A percentile compares a stretch with the other conserved stretches of the same genome.
Conservation (phyloP, 2,329 filamentous ascomycete genomes). For the Venturia pyrina region DNA sequence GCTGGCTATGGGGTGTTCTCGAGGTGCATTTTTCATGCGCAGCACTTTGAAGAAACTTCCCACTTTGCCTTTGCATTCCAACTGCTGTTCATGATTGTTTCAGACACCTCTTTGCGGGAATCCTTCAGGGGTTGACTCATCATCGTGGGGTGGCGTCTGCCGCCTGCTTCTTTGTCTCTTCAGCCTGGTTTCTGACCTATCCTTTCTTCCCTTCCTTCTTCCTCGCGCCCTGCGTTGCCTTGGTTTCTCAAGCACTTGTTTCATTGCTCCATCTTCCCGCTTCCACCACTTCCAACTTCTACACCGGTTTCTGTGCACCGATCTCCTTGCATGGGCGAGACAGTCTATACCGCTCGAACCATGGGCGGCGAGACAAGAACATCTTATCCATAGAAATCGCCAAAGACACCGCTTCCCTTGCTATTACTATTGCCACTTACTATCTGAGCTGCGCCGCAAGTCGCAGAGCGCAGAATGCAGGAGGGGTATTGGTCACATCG, state of each 20-base stretch:
- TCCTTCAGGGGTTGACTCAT: background rate
- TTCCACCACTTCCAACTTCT: background rate
- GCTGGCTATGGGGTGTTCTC: background rate
- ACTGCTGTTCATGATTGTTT: background rate
- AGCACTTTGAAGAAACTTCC: background rate
- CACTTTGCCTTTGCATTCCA: background rate
- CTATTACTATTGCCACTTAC: background rate
- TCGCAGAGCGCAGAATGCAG: background rate
- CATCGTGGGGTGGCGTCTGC: background rate
- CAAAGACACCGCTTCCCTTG: background rate
- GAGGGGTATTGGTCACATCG: background rate
- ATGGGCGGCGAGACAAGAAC: background rate
- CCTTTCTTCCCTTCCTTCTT: background rate
- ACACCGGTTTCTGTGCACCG: background rate
- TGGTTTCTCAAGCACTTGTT: background rate
- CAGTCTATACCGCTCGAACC: background rate
- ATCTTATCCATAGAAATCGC: background rate
- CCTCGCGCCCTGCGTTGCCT: background rate
- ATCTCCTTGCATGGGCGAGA: background rate
- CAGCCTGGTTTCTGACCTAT: background rate
- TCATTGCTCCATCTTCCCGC: background rate
- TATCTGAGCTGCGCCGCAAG: background rate
- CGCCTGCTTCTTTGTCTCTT: background rate
- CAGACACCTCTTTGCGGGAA: background rate
- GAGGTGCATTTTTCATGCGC: background rate